These are phyloP conservation scores for Apiotrichum domesticum DNA, from an alignment of 1,284 basidiomycete genomes.

Conservation along the genomic window DNA sequence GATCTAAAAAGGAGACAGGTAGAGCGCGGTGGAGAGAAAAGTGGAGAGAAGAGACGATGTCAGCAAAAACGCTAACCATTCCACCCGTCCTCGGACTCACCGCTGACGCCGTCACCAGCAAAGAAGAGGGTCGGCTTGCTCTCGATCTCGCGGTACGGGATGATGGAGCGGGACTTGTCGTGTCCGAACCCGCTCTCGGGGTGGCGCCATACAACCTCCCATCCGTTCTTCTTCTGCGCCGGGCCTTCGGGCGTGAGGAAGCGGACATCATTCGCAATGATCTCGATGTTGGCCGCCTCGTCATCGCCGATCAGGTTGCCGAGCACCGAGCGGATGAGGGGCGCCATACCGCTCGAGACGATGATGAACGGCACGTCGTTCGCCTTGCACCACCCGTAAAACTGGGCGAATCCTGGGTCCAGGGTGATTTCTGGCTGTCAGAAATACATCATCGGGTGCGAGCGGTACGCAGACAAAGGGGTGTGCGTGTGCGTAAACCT, in stretches of 20 bases:
- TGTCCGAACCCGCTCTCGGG: constrained; percentile 82
- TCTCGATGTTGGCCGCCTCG: constrained; percentile 68
- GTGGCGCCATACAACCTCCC: constrained; percentile 82
- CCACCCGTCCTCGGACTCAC: constrained; percentile 26
- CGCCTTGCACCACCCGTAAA: constrained; percentile 71
- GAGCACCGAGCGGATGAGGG: constrained; percentile 76
- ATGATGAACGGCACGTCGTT: constrained; percentile 80
- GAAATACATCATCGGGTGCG: neutral
- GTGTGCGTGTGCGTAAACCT: too few relatives aligned
- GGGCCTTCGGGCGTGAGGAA: constrained; percentile 53
- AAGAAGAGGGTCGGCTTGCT: constrained; percentile 79
- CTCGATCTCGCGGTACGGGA: constrained; percentile 68
- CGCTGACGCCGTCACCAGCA: constrained; percentile 87
- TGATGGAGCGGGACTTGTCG: constrained; percentile 85
- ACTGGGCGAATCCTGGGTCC: constrained; percentile 79
- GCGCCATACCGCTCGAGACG: constrained; percentile 90
- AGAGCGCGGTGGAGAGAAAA: too few relatives aligned
- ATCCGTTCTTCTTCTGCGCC: constrained; percentile 52
- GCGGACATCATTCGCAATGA: constrained; percentile 81
- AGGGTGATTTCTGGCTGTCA: constrained; percentile 63
- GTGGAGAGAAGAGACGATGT: too few relatives aligned
- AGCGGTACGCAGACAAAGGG: too few relatives aligned
- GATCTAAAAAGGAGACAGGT: constrained; percentile 52
- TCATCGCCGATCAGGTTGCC: constrained; percentile 68
- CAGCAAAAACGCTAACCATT: neutral